A percentile compares a stretch with the other conserved stretches of the same genome.
These are phyloP conservation scores for Pueraria montana DNA, from an alignment of 306 rosid species.

Conservation along the genomic window DNA sequence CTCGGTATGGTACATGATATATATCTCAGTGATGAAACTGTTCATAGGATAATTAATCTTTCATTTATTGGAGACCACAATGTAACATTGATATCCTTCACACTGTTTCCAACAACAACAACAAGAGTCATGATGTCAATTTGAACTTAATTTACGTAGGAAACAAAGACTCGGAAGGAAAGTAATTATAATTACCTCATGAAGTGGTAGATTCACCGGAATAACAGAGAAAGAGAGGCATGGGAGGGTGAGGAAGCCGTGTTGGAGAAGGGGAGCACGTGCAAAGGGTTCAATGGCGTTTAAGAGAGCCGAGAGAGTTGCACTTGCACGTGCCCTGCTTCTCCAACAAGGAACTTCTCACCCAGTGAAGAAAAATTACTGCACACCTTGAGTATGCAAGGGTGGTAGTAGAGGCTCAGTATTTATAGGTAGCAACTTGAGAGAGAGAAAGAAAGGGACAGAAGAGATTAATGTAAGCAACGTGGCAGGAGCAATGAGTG, in stretches of 20 bases:
- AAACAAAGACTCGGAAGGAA: background rate
- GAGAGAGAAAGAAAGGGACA: background rate
- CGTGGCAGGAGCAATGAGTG: constrained; percentile 57
- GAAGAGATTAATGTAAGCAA: constrained; percentile 34
- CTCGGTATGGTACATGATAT: background rate
- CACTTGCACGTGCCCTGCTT: constrained; percentile 99
- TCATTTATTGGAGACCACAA: background rate
- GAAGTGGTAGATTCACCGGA: background rate
- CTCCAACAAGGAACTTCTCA: constrained; percentile 93
- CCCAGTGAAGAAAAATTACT: constrained; percentile 42
- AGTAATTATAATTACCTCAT: constrained; percentile 40
- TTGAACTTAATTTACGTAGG: background rate
- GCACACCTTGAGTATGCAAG: background rate
- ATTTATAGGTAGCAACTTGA: constrained; percentile 64
- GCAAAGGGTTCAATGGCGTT: constrained; percentile 56
- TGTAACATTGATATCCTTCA: background rate
- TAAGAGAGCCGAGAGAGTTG: constrained; percentile 20
- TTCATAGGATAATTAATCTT: background rate
- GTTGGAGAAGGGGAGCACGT: constrained; percentile 99
- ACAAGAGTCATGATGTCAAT: background rate
- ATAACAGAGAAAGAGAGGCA: background rate
- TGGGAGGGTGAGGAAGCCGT: constrained; percentile 66
- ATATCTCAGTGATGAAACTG: constrained; percentile 11
- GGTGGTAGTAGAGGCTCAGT: constrained; percentile 35
- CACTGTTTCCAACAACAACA: background rate